Evolutionary conservation across 2,329 filamentous ascomycete species (phyloP), one percentile per base, ranked within the genome.

Genomic region (Gremmenia infestans): DNA sequence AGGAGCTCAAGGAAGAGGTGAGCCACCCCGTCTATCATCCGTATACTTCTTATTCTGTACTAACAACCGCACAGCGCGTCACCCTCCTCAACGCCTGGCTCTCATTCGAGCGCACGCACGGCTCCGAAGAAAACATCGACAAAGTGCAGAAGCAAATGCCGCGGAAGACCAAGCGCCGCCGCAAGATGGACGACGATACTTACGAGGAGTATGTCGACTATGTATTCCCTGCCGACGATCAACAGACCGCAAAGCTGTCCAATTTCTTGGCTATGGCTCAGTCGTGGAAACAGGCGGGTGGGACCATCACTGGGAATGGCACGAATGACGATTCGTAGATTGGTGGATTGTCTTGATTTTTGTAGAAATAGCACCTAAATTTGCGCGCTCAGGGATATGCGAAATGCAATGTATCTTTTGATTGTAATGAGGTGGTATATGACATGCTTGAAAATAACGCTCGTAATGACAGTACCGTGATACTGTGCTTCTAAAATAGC

Each of bases 141-240:
- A 86, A 85, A 67, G 88, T 99, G 61, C 87, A 94, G 73, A 89
- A 87, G 71, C 90, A 96, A 78, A 96, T 97, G 91, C 94, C 94
- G 36, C 83, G 92, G 62, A 86, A 87, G 74, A 89, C 90, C 68
- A 97, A 96, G 85, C 93, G 94, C 80, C 81, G 91, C 68, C 87
- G 94, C 72, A 91, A 86, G 81, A 74, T 96, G 71, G 92, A 96
- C 70, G 93, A 97, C 73, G 92, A 94, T 71, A 86, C 84, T 39
- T 97, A 91, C 76, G 91, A 99, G 79, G 94, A 99, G 76, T 97
- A 96, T 72, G 83, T 94, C 74, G 94, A 97, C 72, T 97, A 96
- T 67, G 83, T 99, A 36, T 99, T 99, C 83, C 94, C 94, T 0
- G 91, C 90, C 4, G 94, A 97, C 75, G 92, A 97, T 72, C 84